Evolutionary conservation across 1,284 basidiomycete species (phyloP).

Genomic region (Pseudozyma pruni): DNA sequence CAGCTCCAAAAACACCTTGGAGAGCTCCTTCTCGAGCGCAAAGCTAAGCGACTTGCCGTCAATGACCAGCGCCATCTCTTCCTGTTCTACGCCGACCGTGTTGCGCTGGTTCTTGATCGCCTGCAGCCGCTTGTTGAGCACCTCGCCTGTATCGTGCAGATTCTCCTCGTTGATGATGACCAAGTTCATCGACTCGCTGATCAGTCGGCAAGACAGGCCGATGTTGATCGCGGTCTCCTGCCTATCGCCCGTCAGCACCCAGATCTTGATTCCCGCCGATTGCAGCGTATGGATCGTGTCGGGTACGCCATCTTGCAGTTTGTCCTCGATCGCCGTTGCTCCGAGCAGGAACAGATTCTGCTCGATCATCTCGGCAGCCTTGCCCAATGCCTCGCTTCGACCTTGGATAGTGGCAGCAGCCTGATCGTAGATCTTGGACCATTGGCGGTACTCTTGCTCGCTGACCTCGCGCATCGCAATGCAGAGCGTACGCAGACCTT

Average conservation of each 20-base stretch:
- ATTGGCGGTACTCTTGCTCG: constrained; percentile 88
- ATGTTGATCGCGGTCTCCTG: constrained; percentile 99
- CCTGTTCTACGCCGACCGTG: constrained; percentile 82
- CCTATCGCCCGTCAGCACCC: constrained; percentile 97
- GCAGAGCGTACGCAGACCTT: constrained; percentile 95
- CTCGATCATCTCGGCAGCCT: constrained; percentile 94
- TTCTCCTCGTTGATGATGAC: constrained; percentile 91
- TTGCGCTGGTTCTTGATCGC: constrained; percentile 89
- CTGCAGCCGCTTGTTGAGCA: constrained; percentile 84
- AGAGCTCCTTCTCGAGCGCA: constrained; percentile 91
- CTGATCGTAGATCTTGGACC: constrained; percentile 86
- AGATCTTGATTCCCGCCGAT: constrained; percentile 98
- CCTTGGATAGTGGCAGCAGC: constrained; percentile 92
- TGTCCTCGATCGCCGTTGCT: constrained; percentile 98
- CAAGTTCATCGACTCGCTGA: constrained; percentile 98
- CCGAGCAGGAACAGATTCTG: constrained; percentile 90
- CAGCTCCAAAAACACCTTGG: constrained; percentile 89
- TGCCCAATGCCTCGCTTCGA: constrained; percentile 90
- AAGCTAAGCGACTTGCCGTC: constrained; percentile 94
- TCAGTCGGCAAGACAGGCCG: constrained; percentile 93
- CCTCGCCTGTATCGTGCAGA: constrained; percentile 82
- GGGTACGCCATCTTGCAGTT: constrained; percentile 97
- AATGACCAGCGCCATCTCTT: constrained; percentile 94
- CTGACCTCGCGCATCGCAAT: constrained; percentile 91
- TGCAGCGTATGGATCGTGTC: constrained; percentile 98